These are phyloP conservation scores for Cardamine occulta DNA, from an alignment of 345 rosid genomes.

Conservation along the genomic window DNA sequence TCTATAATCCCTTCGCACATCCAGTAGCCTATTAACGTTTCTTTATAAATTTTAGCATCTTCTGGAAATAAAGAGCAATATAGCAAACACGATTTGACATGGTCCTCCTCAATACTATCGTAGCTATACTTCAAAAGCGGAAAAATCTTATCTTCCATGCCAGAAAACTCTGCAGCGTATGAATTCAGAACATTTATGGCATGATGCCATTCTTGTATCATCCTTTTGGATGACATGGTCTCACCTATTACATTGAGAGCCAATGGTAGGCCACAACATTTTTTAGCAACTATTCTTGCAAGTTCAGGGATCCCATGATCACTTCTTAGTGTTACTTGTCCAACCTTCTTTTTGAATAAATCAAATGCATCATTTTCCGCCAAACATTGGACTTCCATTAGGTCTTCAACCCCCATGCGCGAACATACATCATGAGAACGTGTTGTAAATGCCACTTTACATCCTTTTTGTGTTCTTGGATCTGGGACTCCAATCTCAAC, in stretches of 20 bases:
- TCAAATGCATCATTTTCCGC: background rate
- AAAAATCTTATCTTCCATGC: conserved; percentile 19
- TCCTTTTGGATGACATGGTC: conserved; percentile 41
- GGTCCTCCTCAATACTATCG: no score
- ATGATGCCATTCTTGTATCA: conserved; percentile 38
- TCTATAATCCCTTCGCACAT: no score
- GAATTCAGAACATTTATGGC: conserved; percentile 35
- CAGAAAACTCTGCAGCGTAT: conserved; percentile 16
- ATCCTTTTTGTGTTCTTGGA: background rate
- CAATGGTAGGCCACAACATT: conserved; percentile 50
- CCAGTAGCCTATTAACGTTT: no score
- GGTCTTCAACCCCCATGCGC: background rate
- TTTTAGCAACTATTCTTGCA: conserved; percentile 32
- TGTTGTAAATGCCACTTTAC: conserved; percentile 27
- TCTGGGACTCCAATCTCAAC: conserved; percentile 18
- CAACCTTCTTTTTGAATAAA: conserved; percentile 19
- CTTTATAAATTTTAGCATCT: no score
- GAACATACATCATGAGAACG: conserved; percentile 20
- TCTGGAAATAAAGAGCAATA: no score
- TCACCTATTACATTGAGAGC: conserved; percentile 45
- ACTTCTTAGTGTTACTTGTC: background rate
- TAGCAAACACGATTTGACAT: no score
- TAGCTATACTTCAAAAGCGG: no score
- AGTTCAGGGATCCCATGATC: conserved; percentile 34
- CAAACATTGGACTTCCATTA: conserved; percentile 31